A percentile compares a stretch with the other conserved stretches of the same genome.
These are phyloP conservation scores for Sarocladium strictum DNA, from an alignment of 2,329 filamentous ascomycete species.

Conservation along the genomic window DNA sequence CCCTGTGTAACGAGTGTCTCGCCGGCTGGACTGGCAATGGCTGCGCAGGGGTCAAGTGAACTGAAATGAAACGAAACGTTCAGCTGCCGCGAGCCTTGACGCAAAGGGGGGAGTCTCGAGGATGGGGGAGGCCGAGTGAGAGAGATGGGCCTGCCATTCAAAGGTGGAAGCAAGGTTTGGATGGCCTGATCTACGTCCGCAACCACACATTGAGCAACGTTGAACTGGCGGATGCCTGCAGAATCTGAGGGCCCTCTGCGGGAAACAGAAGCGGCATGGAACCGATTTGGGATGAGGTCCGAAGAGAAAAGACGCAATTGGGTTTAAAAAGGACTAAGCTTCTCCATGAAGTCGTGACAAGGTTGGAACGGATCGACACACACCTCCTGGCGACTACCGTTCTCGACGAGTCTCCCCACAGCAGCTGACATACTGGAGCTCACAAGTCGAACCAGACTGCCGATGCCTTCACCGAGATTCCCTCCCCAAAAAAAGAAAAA, in stretches of 20 bases:
- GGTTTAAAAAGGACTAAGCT: no score
- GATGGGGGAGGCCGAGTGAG: background rate
- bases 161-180: background rate
- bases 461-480: no score
- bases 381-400: no score
- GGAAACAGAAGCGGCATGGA: background rate
- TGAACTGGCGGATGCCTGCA: constrained; percentile 1
- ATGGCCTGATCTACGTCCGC: no score
- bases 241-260: background rate
- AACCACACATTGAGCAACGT: background rate
- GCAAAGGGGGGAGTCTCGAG: background rate
- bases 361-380: no score
- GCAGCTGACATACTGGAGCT: no score
- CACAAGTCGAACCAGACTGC: no score
- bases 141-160: background rate
- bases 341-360: no score
- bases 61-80: background rate
- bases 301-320: no score
- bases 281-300: no score
- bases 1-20: constrained; percentile 4
- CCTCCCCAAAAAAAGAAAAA: background rate
- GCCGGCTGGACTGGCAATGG: background rate
- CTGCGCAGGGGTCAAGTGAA: constrained; percentile 5
- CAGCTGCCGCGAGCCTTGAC: background rate
- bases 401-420: no score